These are phyloP conservation scores for Ajuga reptans DNA, from an alignment of 305 asterid genomes.

Conservation along the genomic window DNA sequence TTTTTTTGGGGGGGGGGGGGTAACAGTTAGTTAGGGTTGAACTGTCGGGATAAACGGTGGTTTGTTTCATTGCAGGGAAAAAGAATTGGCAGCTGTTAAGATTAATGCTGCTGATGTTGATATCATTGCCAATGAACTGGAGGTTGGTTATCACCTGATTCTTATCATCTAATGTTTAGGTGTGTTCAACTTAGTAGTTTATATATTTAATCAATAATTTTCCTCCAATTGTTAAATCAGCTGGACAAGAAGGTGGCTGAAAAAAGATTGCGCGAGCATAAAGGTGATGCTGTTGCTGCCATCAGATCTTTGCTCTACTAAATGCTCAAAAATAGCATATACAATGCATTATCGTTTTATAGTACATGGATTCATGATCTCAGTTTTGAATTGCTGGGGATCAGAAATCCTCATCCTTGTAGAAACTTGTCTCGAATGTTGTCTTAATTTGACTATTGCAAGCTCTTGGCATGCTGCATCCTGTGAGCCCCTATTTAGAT, in stretches of 20 bases:
- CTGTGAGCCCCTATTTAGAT: no score
- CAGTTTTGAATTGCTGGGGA: neutral
- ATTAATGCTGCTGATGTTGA: conserved; percentile 76
- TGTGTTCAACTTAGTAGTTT: neutral
- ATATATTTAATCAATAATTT: neutral
- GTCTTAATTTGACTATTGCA: no score
- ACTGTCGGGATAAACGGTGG: no score
- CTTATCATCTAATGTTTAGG: neutral
- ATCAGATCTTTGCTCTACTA: conserved; percentile 66
- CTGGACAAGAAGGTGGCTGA: conserved; percentile 93
- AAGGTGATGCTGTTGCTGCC: conserved; percentile 94
- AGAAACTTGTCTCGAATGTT: no score
- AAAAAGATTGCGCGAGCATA: conserved; percentile 79
- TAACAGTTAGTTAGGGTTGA: no score
- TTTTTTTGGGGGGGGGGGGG: no score
- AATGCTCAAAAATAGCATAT: neutral
- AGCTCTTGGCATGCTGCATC: no score
- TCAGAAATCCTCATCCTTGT: conserved; percentile 14
- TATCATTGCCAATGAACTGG: conserved; percentile 76
- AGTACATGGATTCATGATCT: neutral
- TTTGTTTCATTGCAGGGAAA: conserved; percentile 35
- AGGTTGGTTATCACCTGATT: conserved; percentile 35
- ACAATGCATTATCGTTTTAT: neutral
- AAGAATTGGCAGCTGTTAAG: conserved; percentile 77
- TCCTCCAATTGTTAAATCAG: conserved; percentile 29